Base-by-base conservation (phyloP, 2,329 filamentous ascomycete genomes). In the Raffaelea albimanens region DNA sequence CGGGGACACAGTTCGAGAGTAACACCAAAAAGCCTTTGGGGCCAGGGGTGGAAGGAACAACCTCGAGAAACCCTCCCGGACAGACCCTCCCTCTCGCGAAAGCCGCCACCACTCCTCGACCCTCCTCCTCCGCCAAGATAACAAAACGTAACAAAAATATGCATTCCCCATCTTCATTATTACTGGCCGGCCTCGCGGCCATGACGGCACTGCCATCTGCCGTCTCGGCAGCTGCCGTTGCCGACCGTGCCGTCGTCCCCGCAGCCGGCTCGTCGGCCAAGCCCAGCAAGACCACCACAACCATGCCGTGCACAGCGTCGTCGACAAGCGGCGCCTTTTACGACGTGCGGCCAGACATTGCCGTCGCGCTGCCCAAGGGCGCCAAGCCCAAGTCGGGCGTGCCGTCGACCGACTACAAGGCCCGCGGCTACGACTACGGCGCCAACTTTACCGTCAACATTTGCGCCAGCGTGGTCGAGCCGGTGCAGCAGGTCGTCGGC, bases 361-460 rank as follows among this genome's bases (percentile, higher is more conserved):
- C 75, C 25, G 59, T 71, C 23, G 57, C 61, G 16, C 60, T 65
- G 4, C 62, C 67, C 20, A 67, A 73, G 41, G 69, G 65, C 5
- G 59, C 60, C 25, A 73, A 72, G 56, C 58, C 66, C 14, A 63
- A 67, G 51, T 68, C 67, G 52, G 66, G 66, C 14, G 62, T 61
- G 23, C 63, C 66, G 11, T 64, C 65, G 10, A 65, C 67, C 29
- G 76, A 80, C 59, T 81, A 81, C 62, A 73, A 79, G 53, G 80
- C 83, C 8, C 76, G 76, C 50, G 87, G 87, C 31, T 85, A 81
- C 62, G 87, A 91, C 64, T 87, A 89, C 56, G 80, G 78, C 53
- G 78, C 80, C 53, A 91, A 91, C 67, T 93, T 93, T 59, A 91
- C 86, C 2, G 61, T 91, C 57, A 93, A 93, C 66, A 82, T 93